A percentile compares a stretch with the other conserved stretches of the same genome.
Evolutionary conservation across 352 stramenopile species (phyloP).

Genomic region (Globisporangium perplexum): DNA sequence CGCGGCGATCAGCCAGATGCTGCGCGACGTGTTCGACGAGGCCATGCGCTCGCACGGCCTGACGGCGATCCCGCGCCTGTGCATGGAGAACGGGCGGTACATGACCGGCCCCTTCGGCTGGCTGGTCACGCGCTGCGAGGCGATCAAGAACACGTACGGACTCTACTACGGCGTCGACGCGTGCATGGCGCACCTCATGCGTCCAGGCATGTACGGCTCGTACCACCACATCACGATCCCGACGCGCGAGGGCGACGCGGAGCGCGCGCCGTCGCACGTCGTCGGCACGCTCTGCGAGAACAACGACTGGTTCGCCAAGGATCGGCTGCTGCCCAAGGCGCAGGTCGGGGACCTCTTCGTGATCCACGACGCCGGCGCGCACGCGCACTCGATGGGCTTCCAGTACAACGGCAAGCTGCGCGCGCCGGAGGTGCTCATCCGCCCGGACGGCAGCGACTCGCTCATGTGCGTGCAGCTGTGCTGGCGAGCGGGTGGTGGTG

Average conservation of each 20-base stretch:
- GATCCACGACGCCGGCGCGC: conserved; percentile 86
- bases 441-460: conserved; percentile 36
- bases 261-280: conserved; percentile 46
- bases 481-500: neutral
- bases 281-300: conserved; percentile 88
- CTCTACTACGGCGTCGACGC: conserved; percentile 86
- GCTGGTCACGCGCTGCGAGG: conserved; percentile 79
- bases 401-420: conserved; percentile 92
- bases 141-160: conserved; percentile 83
- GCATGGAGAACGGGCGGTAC: conserved; percentile 89
- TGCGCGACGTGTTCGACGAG: conserved; percentile 71
- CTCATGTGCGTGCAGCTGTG: conserved; percentile 53
- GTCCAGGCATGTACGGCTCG: conserved; percentile 85
- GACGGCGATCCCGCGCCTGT: conserved; percentile 52
- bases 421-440: conserved; percentile 81
- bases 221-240: conserved; percentile 89
- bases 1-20: conserved; percentile 58
- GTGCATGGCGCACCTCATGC: conserved; percentile 90
- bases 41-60: conserved; percentile 66
- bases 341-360: conserved; percentile 86
- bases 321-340: conserved; percentile 59
- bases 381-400: conserved; percentile 91
- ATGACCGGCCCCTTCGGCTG: conserved; percentile 87
- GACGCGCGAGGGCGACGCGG: conserved; percentile 31
- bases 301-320: conserved; percentile 91